Percentiles rank a stretch among this genome's conserved stretches.
Evolutionary conservation across 352 stramenopile genomes (phyloP).

Genomic region (Phytophthora chlamydospora): DNA sequence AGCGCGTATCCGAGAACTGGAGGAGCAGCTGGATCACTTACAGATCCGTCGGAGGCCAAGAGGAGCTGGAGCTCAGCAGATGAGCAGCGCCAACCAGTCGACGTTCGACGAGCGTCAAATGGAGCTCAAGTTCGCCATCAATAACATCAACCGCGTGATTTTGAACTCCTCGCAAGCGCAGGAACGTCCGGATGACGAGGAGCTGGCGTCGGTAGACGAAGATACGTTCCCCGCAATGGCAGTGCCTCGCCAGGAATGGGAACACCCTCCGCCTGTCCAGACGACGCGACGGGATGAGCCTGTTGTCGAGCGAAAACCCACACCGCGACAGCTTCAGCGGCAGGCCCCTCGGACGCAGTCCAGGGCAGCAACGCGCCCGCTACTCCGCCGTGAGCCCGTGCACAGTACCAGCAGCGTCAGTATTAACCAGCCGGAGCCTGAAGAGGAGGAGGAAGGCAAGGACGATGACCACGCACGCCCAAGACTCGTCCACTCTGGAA

Average conservation of each 20-base stretch:
- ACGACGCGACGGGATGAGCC: conserved; percentile 18
- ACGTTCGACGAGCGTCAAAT: conserved; percentile 63
- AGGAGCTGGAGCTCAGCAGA: conserved; percentile 13
- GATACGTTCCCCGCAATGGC: conserved; percentile 31
- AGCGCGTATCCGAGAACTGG: conserved; percentile 62
- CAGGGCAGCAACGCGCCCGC: conserved; percentile 29
- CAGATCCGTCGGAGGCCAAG: conserved; percentile 48
- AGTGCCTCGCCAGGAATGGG: conserved; percentile 7
- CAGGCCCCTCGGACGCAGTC: conserved; percentile 19
- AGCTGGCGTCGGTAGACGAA: conserved; percentile 40
- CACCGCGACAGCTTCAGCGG: conserved; percentile 19
- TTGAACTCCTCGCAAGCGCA: conserved; percentile 64
- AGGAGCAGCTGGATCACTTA: conserved; percentile 68
- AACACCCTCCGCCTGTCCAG: conserved; percentile 11
- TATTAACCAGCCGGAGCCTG: conserved; percentile 19
- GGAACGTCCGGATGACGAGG: conserved; percentile 33
- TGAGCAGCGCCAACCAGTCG: conserved; percentile 28
- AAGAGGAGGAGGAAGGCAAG: conserved; percentile 35
- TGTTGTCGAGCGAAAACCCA: conserved; percentile 19
- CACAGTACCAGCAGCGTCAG: conserved; percentile 39
- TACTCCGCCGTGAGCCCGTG: conserved; percentile 29
- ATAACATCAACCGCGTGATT: conserved; percentile 84
- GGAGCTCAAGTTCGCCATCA: conserved; percentile 80
- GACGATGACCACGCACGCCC: conserved; percentile 35
- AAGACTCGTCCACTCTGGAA: conserved; percentile 36